phyloP scores from a whole-genome alignment of 75 land plant species.

The Ceratopteris richardii region DNA sequence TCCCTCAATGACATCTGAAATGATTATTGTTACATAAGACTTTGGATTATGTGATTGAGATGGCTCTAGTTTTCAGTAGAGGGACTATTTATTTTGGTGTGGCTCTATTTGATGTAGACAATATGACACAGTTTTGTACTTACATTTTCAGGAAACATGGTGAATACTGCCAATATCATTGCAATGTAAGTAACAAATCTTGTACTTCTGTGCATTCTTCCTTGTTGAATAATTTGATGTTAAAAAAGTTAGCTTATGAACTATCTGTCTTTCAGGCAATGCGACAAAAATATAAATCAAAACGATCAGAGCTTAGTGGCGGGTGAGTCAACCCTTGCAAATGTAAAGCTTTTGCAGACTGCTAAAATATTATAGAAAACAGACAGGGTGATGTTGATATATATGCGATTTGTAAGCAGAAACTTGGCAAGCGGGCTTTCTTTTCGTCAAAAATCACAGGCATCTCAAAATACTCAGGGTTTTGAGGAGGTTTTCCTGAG shows the following conservation, averaged over 20 bases:
- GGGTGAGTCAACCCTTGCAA: constrained; percentile 42
- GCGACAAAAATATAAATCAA: constrained; percentile 45
- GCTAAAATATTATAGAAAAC: no score
- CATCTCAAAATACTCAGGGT: constrained; percentile 6
- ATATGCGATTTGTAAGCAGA: constrained; percentile 20
- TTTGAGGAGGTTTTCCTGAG: constrained; percentile 12
- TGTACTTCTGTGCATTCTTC: neutral
- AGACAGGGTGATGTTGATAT: neutral
- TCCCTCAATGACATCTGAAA: neutral
- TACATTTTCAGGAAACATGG: constrained; percentile 48
- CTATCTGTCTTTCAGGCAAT: constrained; percentile 43
- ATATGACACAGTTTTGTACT: neutral
- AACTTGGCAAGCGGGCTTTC: constrained; percentile 53
- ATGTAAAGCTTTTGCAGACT: no score
- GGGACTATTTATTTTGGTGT: neutral
- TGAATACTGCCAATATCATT: constrained; percentile 58
- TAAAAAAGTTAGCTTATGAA: no score
- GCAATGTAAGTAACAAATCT: constrained; percentile 37
- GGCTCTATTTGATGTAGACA: neutral
- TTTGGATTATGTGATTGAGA: neutral
- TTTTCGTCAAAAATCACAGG: constrained; percentile 26
- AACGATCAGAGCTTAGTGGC: constrained; percentile 71
- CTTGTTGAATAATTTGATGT: neutral
- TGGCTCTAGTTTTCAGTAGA: neutral
- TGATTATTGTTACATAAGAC: neutral